Evolutionary conservation across 208 protist species (phyloP), one percentile per base, ranked within the genome.

Genomic region (Crithidia expoeki): DNA sequence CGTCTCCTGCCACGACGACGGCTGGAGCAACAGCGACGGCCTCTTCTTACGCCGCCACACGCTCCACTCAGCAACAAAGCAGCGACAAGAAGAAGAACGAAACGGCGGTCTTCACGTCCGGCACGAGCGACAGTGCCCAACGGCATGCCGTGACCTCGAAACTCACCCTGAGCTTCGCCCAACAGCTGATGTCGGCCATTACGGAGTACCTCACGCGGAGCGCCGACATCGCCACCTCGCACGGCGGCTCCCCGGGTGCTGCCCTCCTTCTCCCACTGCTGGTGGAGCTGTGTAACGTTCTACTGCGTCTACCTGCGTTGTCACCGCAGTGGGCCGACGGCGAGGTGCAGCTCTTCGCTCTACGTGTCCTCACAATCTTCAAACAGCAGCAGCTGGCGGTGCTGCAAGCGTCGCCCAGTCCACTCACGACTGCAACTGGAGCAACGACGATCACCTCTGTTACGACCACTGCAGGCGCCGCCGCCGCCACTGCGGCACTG

Each of bases 301-400:
- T 71, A 36, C 60, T 66, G 16, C 57, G 32, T 27, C 60, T 65
- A 11, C 42, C 65, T 19, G 2, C 51, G 28, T 44, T 40, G 4
- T 76, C 55, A n/a, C 60, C 66, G 52, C 61, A 77, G 32, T 94
- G 87, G 87, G 73, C 40, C 38, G 88, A 93, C 38, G 76, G 77
- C 6, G 50, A 75, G 12, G 72, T 91, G 60, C 90, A 95, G 78
- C 74, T 84, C 42, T 75, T 95, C 16, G 85, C 90, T 6, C 74
- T 83, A 27, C 84, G 85, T 34, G 78, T 83, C 11, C 42, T 93
- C 11, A 55, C 53, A 59, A 64, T 82, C n/a, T 65, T 94, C 34
- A 72, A 86, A 38, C 60, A 68, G 38, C 65, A 71, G n/a, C 49
- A 79, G 36, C 38, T 36, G 46, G 71, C 33, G 6, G 56, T 72